Conservation (phyloP, 163 green algal species). For the Chlamydomonas reinhardtii region DNA sequence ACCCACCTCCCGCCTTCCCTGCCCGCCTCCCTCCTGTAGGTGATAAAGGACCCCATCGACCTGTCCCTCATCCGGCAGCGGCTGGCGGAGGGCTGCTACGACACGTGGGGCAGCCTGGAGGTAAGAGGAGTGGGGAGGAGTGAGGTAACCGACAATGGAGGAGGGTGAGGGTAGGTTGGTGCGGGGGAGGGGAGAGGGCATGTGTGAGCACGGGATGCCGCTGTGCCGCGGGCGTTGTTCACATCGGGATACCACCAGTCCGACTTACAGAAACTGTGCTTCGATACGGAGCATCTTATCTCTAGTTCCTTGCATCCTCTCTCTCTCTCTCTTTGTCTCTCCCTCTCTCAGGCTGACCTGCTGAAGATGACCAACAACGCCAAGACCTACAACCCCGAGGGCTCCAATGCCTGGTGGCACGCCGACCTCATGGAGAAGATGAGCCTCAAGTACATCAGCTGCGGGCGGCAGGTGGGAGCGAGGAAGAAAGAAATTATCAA, state of each 20-base stretch:
- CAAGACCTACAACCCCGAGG: conserved; percentile 47
- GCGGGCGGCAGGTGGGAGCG: not conserved
- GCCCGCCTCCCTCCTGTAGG: not conserved
- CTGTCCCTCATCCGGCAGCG: conserved; percentile 22
- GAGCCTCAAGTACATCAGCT: conserved; percentile 42
- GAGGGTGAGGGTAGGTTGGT: no score
- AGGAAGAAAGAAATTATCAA: no score
- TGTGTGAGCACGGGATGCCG: no score
- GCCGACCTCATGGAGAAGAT: conserved; percentile 47
- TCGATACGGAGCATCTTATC: no score
- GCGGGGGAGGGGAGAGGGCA: no score
- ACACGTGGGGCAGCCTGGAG: conserved; percentile 20
- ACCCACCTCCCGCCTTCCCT: no score
- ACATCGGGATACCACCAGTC: no score
- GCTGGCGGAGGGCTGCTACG: conserved; percentile 11
- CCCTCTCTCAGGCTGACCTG: conserved; percentile 14
- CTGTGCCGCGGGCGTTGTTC: no score
- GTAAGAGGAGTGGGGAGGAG: not conserved
- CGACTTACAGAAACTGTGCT: no score
- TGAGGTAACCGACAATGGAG: no score
- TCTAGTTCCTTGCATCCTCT: no score
- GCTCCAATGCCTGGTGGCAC: conserved; percentile 37
- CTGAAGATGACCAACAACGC: conserved; percentile 37
- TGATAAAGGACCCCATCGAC: conserved; percentile 46
- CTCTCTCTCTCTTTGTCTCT: not conserved